Evolutionary conservation across 306 rosid species (phyloP).

Genomic region (Oxytropis ochrocephala): DNA sequence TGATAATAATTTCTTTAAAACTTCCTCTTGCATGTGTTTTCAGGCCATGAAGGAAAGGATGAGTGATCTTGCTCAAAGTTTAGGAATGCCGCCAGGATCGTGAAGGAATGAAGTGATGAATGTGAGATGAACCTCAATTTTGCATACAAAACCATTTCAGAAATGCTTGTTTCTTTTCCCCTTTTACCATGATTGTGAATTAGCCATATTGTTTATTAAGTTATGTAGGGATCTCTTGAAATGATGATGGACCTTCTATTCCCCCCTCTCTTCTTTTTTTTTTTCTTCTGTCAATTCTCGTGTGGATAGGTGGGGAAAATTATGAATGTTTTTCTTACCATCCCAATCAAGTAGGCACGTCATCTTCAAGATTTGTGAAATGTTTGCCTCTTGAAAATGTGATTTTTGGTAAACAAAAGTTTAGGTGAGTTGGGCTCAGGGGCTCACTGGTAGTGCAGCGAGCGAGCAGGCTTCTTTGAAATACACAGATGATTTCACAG

Average conservation of each 20-base stretch:
- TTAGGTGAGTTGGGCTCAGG: no score
- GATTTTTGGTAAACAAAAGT: no score
- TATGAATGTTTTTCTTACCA: no score
- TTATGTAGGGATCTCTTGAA: not conserved
- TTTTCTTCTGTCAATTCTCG: no score
- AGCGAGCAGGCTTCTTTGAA: no score
- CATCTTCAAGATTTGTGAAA: no score
- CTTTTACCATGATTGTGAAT: conserved; percentile 16
- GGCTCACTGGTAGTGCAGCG: no score
- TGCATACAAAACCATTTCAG: conserved; percentile 30
- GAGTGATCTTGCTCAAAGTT: conserved; percentile 46
- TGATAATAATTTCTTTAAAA: conserved; percentile 18
- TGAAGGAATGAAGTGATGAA: conserved; percentile 38
- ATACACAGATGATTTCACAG: no score
- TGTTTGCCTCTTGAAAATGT: no score
- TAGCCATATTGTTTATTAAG: not conserved
- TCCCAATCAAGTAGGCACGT: no score
- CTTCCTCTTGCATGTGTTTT: conserved; percentile 7
- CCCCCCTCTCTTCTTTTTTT: not conserved
- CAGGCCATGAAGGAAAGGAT: conserved; percentile 59
- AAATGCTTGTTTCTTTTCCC: conserved; percentile 27
- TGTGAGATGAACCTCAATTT: conserved; percentile 41
- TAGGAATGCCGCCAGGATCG: conserved; percentile 43
- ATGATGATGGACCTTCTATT: not conserved
- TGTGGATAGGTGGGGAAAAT: no score